Conservation (phyloP, 768 basidiomycete species). For the Calocera cornea region DNA sequence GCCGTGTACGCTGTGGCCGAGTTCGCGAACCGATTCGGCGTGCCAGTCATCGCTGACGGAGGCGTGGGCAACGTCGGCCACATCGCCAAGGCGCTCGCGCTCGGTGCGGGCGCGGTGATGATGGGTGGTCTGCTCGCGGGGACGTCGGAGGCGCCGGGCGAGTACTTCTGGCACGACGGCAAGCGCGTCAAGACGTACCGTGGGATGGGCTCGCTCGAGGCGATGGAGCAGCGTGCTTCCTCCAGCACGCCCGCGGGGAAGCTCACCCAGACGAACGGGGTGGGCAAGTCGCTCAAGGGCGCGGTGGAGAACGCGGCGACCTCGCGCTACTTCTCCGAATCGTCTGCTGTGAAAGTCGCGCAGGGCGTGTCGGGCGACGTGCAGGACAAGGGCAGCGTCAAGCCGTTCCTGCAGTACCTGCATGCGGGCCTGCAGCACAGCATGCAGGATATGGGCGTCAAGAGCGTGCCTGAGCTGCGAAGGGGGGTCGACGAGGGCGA, state of each 20-base stretch:
- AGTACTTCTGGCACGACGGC: slow-evolving; percentile 98
- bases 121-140: slow-evolving; percentile 96
- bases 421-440: slow-evolving; percentile 79
- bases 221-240: slow-evolving; percentile 69
- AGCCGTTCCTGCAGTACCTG: slow-evolving; percentile 80
- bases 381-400: slow-evolving; percentile 90
- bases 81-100: slow-evolving; percentile 87
- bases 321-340: slow-evolving; percentile 88
- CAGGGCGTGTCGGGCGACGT: slow-evolving; percentile 95
- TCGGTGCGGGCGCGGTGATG: slow-evolving; percentile 95
- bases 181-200: slow-evolving; percentile 98
- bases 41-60: slow-evolving; percentile 94
- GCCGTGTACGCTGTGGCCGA: slow-evolving; percentile 96
- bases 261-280: slow-evolving; percentile 32
- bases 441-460: slow-evolving; percentile 82
- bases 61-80: slow-evolving; percentile 93
- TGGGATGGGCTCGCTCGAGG: slow-evolving; percentile 94
- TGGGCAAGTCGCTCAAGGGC: slow-evolving; percentile 8
- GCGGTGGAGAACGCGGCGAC: slow-evolving; percentile 83
- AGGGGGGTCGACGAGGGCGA: slow-evolving; percentile 47
- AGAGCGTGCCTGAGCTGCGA: slow-evolving; percentile 50
- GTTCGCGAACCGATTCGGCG: slow-evolving; percentile 83
- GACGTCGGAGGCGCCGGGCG: slow-evolving; percentile 92
- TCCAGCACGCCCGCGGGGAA: slow-evolving; percentile 25
- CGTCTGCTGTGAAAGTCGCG: slow-evolving; percentile 86